Base-by-base conservation (phyloP, 331 rosid species). In the Spiraea crenata region DNA sequence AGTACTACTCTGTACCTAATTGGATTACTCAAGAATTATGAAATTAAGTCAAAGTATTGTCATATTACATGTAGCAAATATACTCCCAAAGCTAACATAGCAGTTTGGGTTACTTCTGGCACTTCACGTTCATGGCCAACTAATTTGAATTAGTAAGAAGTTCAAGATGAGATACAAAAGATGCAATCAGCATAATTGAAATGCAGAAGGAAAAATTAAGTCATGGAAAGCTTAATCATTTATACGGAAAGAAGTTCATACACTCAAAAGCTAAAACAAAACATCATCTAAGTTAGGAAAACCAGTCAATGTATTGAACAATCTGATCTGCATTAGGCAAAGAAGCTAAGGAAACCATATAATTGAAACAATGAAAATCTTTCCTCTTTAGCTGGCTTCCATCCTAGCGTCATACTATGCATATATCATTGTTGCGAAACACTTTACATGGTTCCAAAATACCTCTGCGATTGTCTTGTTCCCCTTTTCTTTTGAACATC, bases 331-430 rank as follows among this genome's bases (percentile, higher is more conserved):
- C 20, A 39, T 40, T 68, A 48, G 42, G 16, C 42, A 25, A 57
- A 15, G 25, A 55, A 70, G 65, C 56, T 9, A 38, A n/a, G 74
- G 42, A 70, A 57, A 20, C 15, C 45, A 56, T 25, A 25, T 25
- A 41, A 9, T 20, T 56, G 57, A 65, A 70, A 6, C 35, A 41
- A 42, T 41, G 52, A 38, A 39, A 41, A 40, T 8, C 0, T 39
- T 71, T 45, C 57, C 44, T 42, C 65, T 73, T 25, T 40, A 16
- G 45, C 56, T 34, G 12, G 5, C 34, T 19, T 11, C 35, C 44
- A 10, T 57, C 48, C 47, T 47, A 59, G 35, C 37, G n/a, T 45
- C 74, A 31, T 15, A 39, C 65, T 44, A 15, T 2, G 5, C 73
- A 52, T 59, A 6, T 57, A 31, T n/a, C 34, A 34, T 5, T 40